phyloP scores from a whole-genome alignment of 345 rosid species.

The Arabidopsis suecica region DNA sequence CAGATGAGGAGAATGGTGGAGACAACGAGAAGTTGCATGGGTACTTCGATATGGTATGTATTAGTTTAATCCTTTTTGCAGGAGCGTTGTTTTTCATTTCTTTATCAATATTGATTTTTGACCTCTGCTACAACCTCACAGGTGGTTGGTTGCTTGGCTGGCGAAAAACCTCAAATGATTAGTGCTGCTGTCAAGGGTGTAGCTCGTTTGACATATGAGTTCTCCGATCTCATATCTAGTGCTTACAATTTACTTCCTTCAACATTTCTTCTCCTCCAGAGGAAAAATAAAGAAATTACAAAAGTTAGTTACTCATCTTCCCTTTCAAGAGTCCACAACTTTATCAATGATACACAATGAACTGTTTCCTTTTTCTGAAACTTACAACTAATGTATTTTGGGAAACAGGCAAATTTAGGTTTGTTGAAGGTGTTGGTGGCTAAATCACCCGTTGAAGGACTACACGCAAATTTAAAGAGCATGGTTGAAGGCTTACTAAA shows the following conservation, averaged over 20 bases:
- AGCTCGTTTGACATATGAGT: conserved; percentile 94
- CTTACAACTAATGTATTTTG: conserved; percentile 14
- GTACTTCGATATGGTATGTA: conserved; percentile 77
- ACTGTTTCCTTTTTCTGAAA: conserved; percentile 35
- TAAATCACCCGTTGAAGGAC: conserved; percentile 82
- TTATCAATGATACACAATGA: not conserved
- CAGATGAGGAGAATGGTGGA: conserved; percentile 89
- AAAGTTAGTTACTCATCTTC: conserved; percentile 58
- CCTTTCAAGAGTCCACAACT: conserved; percentile 16
- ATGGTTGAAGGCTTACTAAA: conserved; percentile 85
- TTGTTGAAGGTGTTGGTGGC: conserved; percentile 88
- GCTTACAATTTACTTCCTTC: conserved; percentile 87
- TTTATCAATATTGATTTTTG: conserved; percentile 6
- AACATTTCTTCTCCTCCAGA: conserved; percentile 81
- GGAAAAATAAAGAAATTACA: conserved; percentile 86
- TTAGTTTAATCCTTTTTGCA: conserved; percentile 11
- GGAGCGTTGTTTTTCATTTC: conserved; percentile 22
- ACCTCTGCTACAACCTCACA: conserved; percentile 40
- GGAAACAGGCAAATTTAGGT: conserved; percentile 91
- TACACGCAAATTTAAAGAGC: conserved; percentile 71
- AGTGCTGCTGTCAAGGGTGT: conserved; percentile 97
- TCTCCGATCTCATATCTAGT: conserved; percentile 82
- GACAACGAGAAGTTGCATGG: conserved; percentile 71
- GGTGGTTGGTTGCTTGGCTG: conserved; percentile 97
- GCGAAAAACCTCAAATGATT: conserved; percentile 94